These are phyloP conservation scores for Domatiomyces globalis DNA, from an alignment of 2,329 filamentous ascomycete genomes.

Conservation along the genomic window DNA sequence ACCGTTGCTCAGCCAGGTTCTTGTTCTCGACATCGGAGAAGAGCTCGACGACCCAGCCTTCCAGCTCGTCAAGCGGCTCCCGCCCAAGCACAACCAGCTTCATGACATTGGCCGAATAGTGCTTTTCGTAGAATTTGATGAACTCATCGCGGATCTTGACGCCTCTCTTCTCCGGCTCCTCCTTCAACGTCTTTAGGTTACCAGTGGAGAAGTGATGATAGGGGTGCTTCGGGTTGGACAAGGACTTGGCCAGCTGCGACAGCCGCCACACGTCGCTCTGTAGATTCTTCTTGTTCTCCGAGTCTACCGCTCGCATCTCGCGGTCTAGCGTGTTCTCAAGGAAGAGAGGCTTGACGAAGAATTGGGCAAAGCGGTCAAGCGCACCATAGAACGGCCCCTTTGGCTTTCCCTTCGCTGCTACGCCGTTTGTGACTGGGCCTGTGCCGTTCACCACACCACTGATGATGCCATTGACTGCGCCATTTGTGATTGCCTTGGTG, in stretches of 20 bases:
- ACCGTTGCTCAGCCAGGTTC: constrained; percentile 53
- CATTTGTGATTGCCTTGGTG: background rate
- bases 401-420: constrained; percentile 12
- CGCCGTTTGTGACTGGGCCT: constrained; percentile 7
- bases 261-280: constrained; percentile 81
- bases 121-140: constrained; percentile 75
- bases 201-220: constrained; percentile 88
- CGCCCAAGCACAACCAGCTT: constrained; percentile 76
- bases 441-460: constrained; percentile 6
- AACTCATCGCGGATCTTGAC: constrained; percentile 82
- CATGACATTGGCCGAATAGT: constrained; percentile 90
- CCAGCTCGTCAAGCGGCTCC: constrained; percentile 66
- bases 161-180: constrained; percentile 60
- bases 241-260: constrained; percentile 72
- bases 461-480: constrained; percentile 8
- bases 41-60: constrained; percentile 70
- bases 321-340: constrained; percentile 71
- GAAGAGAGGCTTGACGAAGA: constrained; percentile 82
- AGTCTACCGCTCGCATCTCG: constrained; percentile 79
- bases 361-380: constrained; percentile 82
- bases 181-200: constrained; percentile 73
- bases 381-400: constrained; percentile 57
- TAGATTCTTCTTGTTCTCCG: constrained; percentile 94
- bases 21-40: constrained; percentile 76
- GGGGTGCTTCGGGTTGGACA: constrained; percentile 78